Conservation (phyloP, 352 stramenopile genomes). For the Phytophthora citrophthora region DNA sequence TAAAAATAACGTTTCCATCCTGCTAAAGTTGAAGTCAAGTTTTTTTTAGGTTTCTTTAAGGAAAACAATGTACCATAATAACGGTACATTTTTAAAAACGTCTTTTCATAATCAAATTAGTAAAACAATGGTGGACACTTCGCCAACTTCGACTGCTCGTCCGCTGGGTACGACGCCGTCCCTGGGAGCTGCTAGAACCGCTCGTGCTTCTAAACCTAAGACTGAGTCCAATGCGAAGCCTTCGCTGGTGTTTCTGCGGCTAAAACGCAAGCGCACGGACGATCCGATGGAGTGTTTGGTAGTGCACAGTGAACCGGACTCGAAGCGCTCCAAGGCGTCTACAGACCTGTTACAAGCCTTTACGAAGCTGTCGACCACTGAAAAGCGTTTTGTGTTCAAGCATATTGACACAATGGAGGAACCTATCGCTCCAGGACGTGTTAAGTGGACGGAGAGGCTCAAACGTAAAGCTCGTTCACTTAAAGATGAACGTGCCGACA, state of each 20-base stretch:
- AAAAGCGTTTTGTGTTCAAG: constrained; percentile 82
- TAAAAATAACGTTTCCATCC: too few relatives aligned
- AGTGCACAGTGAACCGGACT: constrained; percentile 54
- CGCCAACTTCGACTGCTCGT: constrained; percentile 3
- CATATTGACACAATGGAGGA: constrained; percentile 86
- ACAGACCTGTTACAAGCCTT: constrained; percentile 61
- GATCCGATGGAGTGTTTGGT: constrained; percentile 73
- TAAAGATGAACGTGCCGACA: constrained; percentile 59
- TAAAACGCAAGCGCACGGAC: constrained; percentile 88
- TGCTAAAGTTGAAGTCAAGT: too few relatives aligned
- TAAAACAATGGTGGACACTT: constrained; percentile 33
- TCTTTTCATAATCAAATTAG: neutral
- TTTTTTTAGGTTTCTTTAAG: neutral
- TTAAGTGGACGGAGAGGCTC: constrained; percentile 70
- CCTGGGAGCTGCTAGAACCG: constrained; percentile 5
- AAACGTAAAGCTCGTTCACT: constrained; percentile 73
- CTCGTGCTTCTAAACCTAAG: constrained; percentile 3
- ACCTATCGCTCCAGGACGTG: constrained; percentile 32
- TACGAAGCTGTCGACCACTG: constrained; percentile 67
- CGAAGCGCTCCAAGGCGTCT: constrained; percentile 30
- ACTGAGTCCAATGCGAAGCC: constrained; percentile 22
- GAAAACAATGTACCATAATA: neutral
- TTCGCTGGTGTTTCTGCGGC: constrained; percentile 73
- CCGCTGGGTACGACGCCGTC: constrained; percentile 2
- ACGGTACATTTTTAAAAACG: neutral